Base-by-base conservation (phyloP, 441 rosid genomes). In the Metrosideros polymorpha region DNA sequence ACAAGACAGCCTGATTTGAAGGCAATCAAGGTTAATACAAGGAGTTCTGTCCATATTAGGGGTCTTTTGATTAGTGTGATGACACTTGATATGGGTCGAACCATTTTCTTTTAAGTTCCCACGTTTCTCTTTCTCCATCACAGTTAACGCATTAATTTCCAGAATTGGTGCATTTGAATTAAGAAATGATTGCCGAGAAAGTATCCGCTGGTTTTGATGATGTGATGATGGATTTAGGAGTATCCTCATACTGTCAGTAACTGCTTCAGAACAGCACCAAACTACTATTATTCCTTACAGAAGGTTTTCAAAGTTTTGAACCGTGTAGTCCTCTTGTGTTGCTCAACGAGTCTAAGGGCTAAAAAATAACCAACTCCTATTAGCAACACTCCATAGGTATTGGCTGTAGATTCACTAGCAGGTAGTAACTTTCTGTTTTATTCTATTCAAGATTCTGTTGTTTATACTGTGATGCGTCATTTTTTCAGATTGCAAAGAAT, bases 1-100 rank as follows among this genome's bases (percentile, higher is more conserved):
- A 94, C 94, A 61, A 94, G 84, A 87, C 99, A 97, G 89, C 90
- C 94, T 71, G 92, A 94, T 88, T 84, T 94, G 87, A 92, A 89
- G 88, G 86, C 85, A 71, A 89, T 95, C 88, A 89, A 95, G 95
- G 98, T 95, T 87, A 25, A 61, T 49, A 82, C 32, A 0, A 30
- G 32, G 32, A 82, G 35, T 30, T 0, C 32, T 13, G 45, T 66
- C 14, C 45, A 35, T 24, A 42, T 66, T 66, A 35, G 2, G 15
- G 47, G 15, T 66, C 25, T 19, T 66, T 35, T 66, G 45, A 35
- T 66, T 35, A 35, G 45, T 66, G 19, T 66, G 6, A 35, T 19
- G 77, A 17, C 45, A 24, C 18, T 30, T 12, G 19, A 19, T 35
- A 66, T 63, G 76, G 24, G 13, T 30, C 3, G 1, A 66, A 39